Conservation (phyloP, 1,284 basidiomycete genomes). For the Ustilago shanxiensis region DNA sequence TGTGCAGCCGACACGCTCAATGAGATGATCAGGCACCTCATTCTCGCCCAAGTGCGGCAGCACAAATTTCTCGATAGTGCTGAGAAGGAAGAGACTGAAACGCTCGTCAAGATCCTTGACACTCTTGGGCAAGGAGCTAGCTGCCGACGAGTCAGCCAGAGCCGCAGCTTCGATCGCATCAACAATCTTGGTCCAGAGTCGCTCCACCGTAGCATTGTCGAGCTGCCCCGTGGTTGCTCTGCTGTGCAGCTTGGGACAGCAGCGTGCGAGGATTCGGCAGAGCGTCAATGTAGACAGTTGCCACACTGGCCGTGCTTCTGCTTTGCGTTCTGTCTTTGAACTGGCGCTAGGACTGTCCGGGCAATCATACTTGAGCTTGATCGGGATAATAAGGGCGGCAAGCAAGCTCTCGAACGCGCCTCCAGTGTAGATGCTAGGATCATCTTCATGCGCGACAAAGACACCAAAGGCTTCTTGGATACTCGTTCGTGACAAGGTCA, state of each 20-base stretch:
- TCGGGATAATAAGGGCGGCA: constrained; percentile 77
- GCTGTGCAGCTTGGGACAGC: constrained; percentile 37
- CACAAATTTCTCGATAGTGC: constrained; percentile 79
- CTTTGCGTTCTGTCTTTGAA: constrained; percentile 71
- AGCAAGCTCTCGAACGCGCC: constrained; percentile 86
- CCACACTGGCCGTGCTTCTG: constrained; percentile 48
- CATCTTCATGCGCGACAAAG: constrained; percentile 71
- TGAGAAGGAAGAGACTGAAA: constrained; percentile 77
- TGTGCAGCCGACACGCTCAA: constrained; percentile 79
- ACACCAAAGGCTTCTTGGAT: constrained; percentile 85
- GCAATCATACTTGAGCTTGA: constrained; percentile 94
- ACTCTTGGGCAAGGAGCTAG: constrained; percentile 73
- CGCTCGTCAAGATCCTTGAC: constrained; percentile 82
- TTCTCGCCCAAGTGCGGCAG: constrained; percentile 80
- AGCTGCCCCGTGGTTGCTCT: constrained; percentile 71
- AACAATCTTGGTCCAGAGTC: constrained; percentile 86
- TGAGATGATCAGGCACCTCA: constrained; percentile 80
- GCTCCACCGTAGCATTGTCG: constrained; percentile 77
- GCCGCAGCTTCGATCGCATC: constrained; percentile 85
- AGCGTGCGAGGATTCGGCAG: constrained; percentile 36
- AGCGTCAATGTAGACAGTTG: constrained; percentile 51
- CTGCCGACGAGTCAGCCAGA: constrained; percentile 81
- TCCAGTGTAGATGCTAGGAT: constrained; percentile 79
- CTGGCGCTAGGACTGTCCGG: constrained; percentile 72
- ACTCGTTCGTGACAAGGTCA: constrained; percentile 85